Evolutionary conservation across 371 early-diverging fungal genomes (phyloP), one percentile per base, ranked within the genome.

Genomic region (Rhizopus stolonifer): DNA sequence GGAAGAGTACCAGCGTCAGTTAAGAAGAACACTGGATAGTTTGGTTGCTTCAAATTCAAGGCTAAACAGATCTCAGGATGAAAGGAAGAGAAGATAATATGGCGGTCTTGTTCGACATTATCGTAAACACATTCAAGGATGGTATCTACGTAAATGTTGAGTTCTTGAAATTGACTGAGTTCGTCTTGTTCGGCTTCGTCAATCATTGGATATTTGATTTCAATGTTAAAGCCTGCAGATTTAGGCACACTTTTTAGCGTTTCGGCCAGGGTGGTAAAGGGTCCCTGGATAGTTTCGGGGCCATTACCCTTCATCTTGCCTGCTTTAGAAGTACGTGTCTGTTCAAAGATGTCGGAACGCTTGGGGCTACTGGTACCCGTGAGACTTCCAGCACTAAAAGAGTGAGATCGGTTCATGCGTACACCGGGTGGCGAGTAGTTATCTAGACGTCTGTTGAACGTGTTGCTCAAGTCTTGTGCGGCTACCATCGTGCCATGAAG

Each of bases 131-230:
- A 86, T 18, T 88, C 64, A 2, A 97, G 67, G 39, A 98, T 91
- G 13, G 80, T 69, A 61, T 98, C 96, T 6, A 93, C 87, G 62
- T 88, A 98, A 23, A 79, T 67, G 61, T 98, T 96, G 54, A 94
- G 70, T 61, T 96, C 98, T 47, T 83, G 85, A 36, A 70, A 80
- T 31, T 61, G 57, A 0, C 72, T 78, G 15, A 86, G 56, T 23
- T 83, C 79, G 33, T 85, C 86, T 21, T 74, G 77, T 67, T 92
- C 91, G 11, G 91, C 89, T 61, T 97, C 96, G 53, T 92, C 88
- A 15, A 85, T 70, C 83, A 89, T 86, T 0, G 98, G 97, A 60
- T 98, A 98, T 70, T 99, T 99, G 60, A 98, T 84, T 69, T 99
- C 99, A 50, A 99, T 89, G 58, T 98, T 96, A 60, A 96, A 93